Conservation (phyloP, 768 basidiomycete genomes). For the Sarcodon aspratus region DNA sequence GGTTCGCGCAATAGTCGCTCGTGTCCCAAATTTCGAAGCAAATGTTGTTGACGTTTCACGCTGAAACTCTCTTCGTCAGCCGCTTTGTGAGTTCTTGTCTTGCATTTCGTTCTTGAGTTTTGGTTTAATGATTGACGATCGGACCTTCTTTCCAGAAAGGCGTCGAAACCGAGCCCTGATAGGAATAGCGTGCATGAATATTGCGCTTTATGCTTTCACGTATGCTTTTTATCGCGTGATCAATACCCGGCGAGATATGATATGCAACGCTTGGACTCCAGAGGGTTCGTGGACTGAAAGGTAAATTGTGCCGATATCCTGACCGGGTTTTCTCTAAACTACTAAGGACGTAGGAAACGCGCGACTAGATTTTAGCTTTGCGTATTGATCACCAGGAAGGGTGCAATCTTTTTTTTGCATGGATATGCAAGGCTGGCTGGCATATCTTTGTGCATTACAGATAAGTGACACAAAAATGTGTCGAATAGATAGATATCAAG, state of each 20-base stretch:
- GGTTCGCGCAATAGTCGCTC: too few species aligned
- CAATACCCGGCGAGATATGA: conserved; percentile 35
- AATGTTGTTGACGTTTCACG: conserved; percentile 19
- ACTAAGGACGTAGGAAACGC: conserved; percentile 49
- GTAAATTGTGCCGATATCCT: too few species aligned
- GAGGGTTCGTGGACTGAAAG: too few species aligned
- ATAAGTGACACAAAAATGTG: too few species aligned
- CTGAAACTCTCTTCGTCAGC: conserved; percentile 5
- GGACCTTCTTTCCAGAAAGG: conserved; percentile 31
- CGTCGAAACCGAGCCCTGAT: conserved; percentile 47
- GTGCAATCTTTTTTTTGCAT: too few species aligned
- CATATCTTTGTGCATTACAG: too few species aligned
- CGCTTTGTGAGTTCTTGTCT: conserved; percentile 11
- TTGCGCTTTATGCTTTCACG: conserved; percentile 36
- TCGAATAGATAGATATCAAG: too few species aligned
- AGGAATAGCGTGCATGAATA: conserved; percentile 40
- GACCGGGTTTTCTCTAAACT: too few species aligned
- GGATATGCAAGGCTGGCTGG: too few species aligned
- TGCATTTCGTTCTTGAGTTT: not conserved
- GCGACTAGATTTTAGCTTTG: conserved; percentile 52
- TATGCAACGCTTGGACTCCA: conserved; percentile 41
- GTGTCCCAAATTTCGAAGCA: conserved; percentile 36
- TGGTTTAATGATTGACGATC: not conserved
- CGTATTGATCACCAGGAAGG: conserved; percentile 23
- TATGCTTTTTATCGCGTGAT: conserved; percentile 44